Conservation (phyloP, 495 filamentous ascomycete species). For the Aspergillus diversus region DNA sequence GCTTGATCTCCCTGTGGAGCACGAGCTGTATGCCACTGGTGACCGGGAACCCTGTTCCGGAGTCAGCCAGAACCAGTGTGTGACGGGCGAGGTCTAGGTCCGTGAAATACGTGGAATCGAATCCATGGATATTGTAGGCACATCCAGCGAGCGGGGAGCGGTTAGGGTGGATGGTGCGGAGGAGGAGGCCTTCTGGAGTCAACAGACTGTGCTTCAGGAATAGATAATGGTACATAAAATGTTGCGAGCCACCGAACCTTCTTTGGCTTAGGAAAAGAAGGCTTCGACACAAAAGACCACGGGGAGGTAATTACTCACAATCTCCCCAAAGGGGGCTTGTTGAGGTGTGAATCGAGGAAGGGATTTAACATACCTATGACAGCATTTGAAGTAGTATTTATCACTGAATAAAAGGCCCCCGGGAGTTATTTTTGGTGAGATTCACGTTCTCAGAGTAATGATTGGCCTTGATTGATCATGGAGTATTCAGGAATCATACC, state of each 20-base stretch:
- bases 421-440: no score
- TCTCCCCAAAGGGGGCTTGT: no score
- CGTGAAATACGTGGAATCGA: neutral
- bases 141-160: neutral
- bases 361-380: no score
- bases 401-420: no score
- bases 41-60: neutral
- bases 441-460: no score
- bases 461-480: no score
- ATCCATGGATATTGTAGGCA: neutral
- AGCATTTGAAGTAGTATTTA: no score
- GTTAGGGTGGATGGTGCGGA: neutral
- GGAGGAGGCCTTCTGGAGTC: neutral
- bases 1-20: neutral
- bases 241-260: neutral
- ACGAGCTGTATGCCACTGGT: neutral
- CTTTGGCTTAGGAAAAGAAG: neutral
- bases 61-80: no score
- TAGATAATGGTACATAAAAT: neutral
- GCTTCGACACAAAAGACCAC: no score
- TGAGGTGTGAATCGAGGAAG: no score
- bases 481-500: no score
- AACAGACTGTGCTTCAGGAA: neutral
- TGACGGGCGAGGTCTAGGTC: no score
- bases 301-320: conserved; percentile 38